Evolutionary conservation across 2,329 filamentous ascomycete species (phyloP), one percentile per base, ranked within the genome.

Genomic region (Fusarium foetens): DNA sequence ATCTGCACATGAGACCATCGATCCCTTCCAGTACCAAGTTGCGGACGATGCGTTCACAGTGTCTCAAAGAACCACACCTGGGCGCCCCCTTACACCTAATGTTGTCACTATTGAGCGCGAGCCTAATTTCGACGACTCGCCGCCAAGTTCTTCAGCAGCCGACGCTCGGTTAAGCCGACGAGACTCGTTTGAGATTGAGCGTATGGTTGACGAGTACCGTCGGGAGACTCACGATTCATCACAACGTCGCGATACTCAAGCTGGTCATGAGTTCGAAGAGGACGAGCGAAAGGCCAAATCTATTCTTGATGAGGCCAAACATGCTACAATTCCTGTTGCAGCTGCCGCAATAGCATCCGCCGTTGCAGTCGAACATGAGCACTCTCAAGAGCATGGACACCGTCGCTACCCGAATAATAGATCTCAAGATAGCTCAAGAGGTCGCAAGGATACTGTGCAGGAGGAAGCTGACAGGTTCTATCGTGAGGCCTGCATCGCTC

Each of bases 1-100:
- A 63, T 73, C 77, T 58, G 66, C 66, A 29, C 73, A 66, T 75
- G 74, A 77, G n/a, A 75, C 79, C 54, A 78, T 88, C 75, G 86
- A 91, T 79, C 87, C 88, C 23, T 90, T 91, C 77, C 84, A 89
- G 77, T 91, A 83, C 75, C 88, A 87, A 78, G 86, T 90, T 67
- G 72, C 83, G 45, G 83, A 87, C 66, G 84, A 87, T 74, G 84
- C 84, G n/a, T 88, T 88, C 66, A 79, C 81, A 53, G 86, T 85
- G 14, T 84, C 87, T 6, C 71, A 78, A 36, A 75, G 79, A 62
- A 75, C 78, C 27, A 83, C 81, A 17, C 82, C 84, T 2, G 76
- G 78, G 41, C 81, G 83, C 52, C 83, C 86, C 5, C 72, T 86
- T 66, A 87, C 86, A 8, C 88, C 86, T 11, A 82, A 82, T 65